Conservation (phyloP, 768 basidiomycete species). For the Psilocybe cubensis region DNA sequence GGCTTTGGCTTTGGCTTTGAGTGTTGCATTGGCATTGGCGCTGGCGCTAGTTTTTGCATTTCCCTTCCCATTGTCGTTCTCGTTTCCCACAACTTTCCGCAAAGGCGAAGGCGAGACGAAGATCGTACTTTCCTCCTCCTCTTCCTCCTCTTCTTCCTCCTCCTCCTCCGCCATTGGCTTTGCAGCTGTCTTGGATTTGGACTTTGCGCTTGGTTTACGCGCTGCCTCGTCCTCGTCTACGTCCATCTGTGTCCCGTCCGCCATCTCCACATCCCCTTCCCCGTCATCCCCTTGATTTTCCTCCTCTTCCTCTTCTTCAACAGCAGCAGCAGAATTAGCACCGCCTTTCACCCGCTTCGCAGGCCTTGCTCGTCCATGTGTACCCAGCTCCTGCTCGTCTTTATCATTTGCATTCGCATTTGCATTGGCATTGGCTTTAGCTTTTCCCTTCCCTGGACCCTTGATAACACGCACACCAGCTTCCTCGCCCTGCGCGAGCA, state of each 20-base stretch:
- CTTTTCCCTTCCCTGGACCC: too few species aligned
- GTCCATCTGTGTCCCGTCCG: too few species aligned
- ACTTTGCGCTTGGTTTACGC: neutral
- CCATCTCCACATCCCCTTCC: too few species aligned
- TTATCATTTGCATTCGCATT: too few species aligned
- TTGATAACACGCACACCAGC: too few species aligned
- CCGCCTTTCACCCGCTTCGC: too few species aligned
- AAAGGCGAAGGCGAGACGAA: slow-evolving; percentile 12
- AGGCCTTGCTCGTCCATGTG: too few species aligned
- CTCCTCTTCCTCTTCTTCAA: too few species aligned
- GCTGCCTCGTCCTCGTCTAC: neutral
- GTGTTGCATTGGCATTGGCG: neutral
- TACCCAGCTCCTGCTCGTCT: too few species aligned
- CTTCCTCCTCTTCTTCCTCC: slow-evolving; percentile 5
- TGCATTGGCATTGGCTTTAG: neutral
- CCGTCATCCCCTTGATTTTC: too few species aligned
- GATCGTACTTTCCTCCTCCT: slow-evolving; percentile 2
- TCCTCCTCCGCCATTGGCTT: neutral
- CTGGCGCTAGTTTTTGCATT: neutral
- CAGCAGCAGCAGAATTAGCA: too few species aligned
- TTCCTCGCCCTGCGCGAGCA: too few species aligned
- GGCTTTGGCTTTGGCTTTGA: slow-evolving; percentile 1
- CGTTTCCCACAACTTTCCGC: slow-evolving; percentile 3
- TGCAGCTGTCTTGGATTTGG: neutral
- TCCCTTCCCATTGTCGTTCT: neutral